A percentile compares a stretch with the other conserved stretches of the same genome.
Evolutionary conservation across 2,329 filamentous ascomycete genomes (phyloP).

Genomic region (Penicillium sp.): DNA sequence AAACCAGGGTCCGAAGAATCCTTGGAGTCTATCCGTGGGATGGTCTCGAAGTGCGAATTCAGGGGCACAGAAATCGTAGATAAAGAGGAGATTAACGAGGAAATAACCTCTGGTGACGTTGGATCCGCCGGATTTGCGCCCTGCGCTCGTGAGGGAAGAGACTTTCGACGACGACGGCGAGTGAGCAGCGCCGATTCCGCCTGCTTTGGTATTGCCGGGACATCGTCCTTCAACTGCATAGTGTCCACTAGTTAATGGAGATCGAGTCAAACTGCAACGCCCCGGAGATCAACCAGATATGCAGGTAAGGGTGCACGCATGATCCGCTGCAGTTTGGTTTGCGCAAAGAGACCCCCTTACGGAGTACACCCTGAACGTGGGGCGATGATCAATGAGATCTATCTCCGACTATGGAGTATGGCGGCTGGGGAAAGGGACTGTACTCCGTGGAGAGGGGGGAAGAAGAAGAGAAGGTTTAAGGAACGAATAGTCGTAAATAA

Average conservation of each 20-base stretch:
- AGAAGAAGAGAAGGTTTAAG: slow-evolving; percentile 2
- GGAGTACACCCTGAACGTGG: slow-evolving; percentile 7
- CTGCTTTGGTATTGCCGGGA: slow-evolving; percentile 19
- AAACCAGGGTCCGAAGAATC: slow-evolving; percentile 22
- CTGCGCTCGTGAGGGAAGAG: slow-evolving; percentile 32
- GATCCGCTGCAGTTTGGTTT: slow-evolving; percentile 18
- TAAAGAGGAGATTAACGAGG: slow-evolving; percentile 57
- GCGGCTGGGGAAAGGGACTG: background rate
- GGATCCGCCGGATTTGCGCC: slow-evolving; percentile 36
- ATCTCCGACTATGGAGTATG: slow-evolving; percentile 1
- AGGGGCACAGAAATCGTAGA: slow-evolving; percentile 58
- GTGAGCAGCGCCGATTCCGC: slow-evolving; percentile 27
- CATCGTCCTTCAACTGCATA: slow-evolving; percentile 28
- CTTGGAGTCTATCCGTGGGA: slow-evolving; percentile 42
- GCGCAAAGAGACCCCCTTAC: slow-evolving; percentile 17
- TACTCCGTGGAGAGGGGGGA: background rate
- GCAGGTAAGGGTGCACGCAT: slow-evolving; percentile 27
- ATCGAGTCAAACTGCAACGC: slow-evolving; percentile 4
- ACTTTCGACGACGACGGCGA: slow-evolving; percentile 43
- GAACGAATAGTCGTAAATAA: background rate
- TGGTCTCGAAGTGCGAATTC: slow-evolving; percentile 62
- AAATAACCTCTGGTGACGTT: slow-evolving; percentile 49
- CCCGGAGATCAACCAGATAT: slow-evolving; percentile 20
- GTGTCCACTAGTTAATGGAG: slow-evolving; percentile 23
- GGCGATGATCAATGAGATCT: slow-evolving; percentile 10